phyloP scores from a whole-genome alignment of 176 grass and related monocot species.

The Phragmites australis region DNA sequence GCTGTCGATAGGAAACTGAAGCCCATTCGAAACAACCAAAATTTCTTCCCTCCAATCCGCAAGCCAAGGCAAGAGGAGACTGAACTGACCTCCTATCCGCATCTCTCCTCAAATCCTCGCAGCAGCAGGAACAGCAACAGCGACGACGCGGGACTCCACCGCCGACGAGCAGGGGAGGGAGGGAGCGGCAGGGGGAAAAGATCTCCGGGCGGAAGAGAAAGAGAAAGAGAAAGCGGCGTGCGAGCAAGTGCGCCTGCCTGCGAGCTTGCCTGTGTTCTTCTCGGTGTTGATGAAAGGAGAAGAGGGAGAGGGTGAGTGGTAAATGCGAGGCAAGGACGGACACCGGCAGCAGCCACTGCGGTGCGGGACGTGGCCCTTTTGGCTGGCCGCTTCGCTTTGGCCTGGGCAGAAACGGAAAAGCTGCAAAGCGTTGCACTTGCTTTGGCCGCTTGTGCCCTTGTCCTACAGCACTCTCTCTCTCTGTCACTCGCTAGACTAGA shows the following conservation, averaged over 20 bases:
- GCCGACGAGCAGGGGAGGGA: not conserved
- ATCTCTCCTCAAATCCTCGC: not conserved
- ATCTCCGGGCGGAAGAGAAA: not conserved
- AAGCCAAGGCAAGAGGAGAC: not conserved
- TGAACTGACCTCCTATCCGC: constrained; percentile 28
- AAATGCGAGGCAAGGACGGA: constrained; percentile 31
- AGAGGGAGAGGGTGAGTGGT: not conserved
- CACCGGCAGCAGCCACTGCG: no score
- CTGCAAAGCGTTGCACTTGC: constrained; percentile 16
- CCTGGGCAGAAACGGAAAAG: constrained; percentile 45
- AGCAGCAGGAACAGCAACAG: not conserved
- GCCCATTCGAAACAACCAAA: not conserved
- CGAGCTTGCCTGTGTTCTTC: not conserved
- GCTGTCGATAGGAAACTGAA: no score
- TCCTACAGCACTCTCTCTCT: not conserved
- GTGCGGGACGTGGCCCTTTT: constrained; percentile 2
- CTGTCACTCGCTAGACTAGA: not conserved
- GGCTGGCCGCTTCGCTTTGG: constrained; percentile 24
- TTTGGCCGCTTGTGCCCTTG: no score
- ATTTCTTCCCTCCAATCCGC: not conserved
- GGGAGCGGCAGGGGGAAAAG: not conserved
- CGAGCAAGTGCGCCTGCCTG: not conserved
- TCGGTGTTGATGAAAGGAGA: no score
- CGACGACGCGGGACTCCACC: no score
- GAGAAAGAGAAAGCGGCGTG: not conserved